A percentile compares a stretch with the other conserved stretches of the same genome.
These are phyloP conservation scores for Penicillium sp. DNA, from an alignment of 2,329 filamentous ascomycete species.

Conservation along the genomic window DNA sequence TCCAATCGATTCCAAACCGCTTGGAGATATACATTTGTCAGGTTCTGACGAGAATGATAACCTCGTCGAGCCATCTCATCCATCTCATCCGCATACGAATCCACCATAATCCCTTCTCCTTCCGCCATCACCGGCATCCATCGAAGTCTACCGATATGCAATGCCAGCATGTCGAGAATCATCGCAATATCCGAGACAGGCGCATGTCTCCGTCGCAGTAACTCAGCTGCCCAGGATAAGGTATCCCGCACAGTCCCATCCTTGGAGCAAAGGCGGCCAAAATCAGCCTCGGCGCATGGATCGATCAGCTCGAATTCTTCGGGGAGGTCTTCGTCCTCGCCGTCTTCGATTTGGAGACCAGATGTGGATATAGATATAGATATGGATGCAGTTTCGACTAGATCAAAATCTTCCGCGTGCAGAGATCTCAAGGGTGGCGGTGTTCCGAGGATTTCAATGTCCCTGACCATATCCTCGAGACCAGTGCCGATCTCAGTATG, in stretches of 20 bases:
- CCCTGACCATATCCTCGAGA: not conserved
- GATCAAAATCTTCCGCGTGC: not conserved
- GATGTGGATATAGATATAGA: no score
- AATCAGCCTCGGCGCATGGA: not conserved
- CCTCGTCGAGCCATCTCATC: not conserved
- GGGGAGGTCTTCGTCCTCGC: not conserved
- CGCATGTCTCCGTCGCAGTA: not conserved
- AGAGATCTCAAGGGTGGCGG: not conserved
- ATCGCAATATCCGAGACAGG: not conserved
- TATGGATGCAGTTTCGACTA: not conserved
- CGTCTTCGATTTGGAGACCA: not conserved
- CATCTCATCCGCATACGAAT: not conserved
- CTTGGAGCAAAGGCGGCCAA: not conserved
- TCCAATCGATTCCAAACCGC: constrained; percentile 1
- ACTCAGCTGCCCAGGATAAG: not conserved
- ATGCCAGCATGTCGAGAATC: not conserved
- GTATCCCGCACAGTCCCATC: not conserved
- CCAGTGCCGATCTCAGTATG: not conserved
- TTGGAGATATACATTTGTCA: not conserved
- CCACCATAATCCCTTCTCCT: not conserved
- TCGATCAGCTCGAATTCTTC: not conserved
- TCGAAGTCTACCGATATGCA: not conserved
- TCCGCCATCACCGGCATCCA: not conserved
- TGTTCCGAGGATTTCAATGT: not conserved
- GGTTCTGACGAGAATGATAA: not conserved